Conservation (phyloP, 768 basidiomycete genomes). For the Pleurotus sapidus region DNA sequence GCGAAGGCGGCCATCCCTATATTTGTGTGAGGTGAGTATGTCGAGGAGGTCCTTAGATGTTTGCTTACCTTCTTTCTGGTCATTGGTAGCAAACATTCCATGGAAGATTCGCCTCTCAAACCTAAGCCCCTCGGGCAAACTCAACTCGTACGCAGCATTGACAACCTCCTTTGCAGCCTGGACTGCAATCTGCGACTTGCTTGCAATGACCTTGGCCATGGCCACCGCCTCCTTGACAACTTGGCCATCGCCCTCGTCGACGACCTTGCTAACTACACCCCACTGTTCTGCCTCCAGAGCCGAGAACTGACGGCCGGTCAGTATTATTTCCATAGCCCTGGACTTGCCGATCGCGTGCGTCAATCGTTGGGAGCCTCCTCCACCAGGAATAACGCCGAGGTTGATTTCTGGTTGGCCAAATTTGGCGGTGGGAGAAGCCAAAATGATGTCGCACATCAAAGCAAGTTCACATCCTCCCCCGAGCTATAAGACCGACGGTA, state of each 20-base stretch:
- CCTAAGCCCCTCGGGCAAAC: constrained; percentile 77
- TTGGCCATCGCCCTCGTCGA: constrained; percentile 68
- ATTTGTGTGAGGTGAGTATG: constrained; percentile 5
- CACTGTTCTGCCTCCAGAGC: constrained; percentile 83
- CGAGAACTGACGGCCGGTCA: constrained; percentile 80
- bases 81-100: constrained; percentile 85
- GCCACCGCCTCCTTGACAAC: constrained; percentile 87
- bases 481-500: constrained; percentile 48
- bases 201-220: constrained; percentile 75
- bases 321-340: constrained; percentile 89
- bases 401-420: constrained; percentile 98
- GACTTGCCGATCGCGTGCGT: constrained; percentile 86
- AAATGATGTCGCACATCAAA: constrained; percentile 93
- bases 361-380: constrained; percentile 91
- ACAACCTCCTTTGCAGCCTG: constrained; percentile 93
- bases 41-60: neutral
- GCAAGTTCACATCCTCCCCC: constrained; percentile 98
- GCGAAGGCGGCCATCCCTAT: constrained; percentile 93
- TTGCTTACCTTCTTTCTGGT: constrained; percentile 88
- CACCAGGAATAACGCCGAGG: constrained; percentile 92
- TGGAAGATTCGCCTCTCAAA: constrained; percentile 93
- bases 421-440: constrained; percentile 84
- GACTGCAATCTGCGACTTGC: constrained; percentile 79
- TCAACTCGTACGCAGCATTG: constrained; percentile 85
- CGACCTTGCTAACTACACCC: constrained; percentile 86